Evolutionary conservation across 345 rosid species (phyloP).

Genomic region (Physaria fendleri): DNA sequence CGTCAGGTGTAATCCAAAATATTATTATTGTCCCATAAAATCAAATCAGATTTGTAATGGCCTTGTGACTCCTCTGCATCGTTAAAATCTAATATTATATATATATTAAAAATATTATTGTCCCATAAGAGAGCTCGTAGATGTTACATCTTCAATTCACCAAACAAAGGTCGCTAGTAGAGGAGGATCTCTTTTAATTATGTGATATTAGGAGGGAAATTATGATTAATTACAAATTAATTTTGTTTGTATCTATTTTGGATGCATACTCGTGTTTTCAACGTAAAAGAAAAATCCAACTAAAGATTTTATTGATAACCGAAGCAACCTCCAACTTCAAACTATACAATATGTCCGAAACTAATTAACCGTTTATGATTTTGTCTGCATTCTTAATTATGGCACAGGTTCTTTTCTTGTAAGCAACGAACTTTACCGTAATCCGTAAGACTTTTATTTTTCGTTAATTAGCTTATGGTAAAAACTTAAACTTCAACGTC

Average conservation of each 20-base stretch:
- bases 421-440: background rate
- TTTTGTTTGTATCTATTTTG: background rate
- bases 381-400: background rate
- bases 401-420: background rate
- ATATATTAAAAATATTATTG: no score
- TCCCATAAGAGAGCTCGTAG: no score
- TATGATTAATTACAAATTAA: background rate
- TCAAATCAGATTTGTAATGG: no score
- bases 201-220: background rate
- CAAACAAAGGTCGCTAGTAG: no score
- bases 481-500: no score
- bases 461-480: no score
- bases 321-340: background rate
- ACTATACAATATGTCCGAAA: background rate
- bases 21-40: no score
- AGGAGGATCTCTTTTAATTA: no score
- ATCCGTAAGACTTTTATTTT: no score
- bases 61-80: no score
- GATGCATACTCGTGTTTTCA: background rate
- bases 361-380: background rate
- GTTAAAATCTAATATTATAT: no score
- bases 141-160: no score
- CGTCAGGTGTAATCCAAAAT: conserved; percentile 31
- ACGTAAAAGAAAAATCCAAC: background rate
- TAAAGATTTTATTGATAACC: background rate